Conservation (phyloP, 2,329 filamentous ascomycete genomes). For the Colletotrichum sp. region DNA sequence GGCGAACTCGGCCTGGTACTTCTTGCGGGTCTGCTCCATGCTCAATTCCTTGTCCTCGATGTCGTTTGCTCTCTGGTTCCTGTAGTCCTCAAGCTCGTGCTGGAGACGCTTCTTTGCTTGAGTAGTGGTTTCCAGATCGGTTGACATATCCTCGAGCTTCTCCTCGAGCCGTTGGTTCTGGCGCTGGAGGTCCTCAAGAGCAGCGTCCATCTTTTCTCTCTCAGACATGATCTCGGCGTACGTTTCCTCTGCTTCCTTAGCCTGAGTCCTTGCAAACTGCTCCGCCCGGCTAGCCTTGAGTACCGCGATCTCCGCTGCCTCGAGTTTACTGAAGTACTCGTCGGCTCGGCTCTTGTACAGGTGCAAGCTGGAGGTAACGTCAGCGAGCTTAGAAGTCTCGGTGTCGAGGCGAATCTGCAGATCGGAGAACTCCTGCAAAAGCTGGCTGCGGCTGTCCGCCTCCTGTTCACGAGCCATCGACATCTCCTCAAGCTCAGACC, state of each 20-base stretch:
- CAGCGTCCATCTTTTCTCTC: constrained; percentile 85
- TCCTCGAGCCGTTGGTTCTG: constrained; percentile 91
- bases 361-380: constrained; percentile 82
- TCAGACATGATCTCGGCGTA: constrained; percentile 91
- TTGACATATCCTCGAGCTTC: constrained; percentile 87
- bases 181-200: constrained; percentile 87
- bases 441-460: constrained; percentile 81
- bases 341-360: constrained; percentile 92
- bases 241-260: constrained; percentile 88
- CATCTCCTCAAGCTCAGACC: constrained; percentile 84
- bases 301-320: constrained; percentile 95
- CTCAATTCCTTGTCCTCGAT: constrained; percentile 96
- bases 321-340: constrained; percentile 96
- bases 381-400: constrained; percentile 82
- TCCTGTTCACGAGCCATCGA: constrained; percentile 83
- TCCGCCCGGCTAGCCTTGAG: constrained; percentile 91
- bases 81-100: constrained; percentile 96
- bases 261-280: constrained; percentile 90
- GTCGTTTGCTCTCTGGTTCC: constrained; percentile 92
- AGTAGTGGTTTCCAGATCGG: constrained; percentile 82
- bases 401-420: constrained; percentile 91
- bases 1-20: constrained; percentile 93
- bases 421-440: constrained; percentile 91
- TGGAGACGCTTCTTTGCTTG: constrained; percentile 95
- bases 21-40: constrained; percentile 96